Base-by-base conservation (phyloP, 1,284 basidiomycete species). In the Grifola frondosa region DNA sequence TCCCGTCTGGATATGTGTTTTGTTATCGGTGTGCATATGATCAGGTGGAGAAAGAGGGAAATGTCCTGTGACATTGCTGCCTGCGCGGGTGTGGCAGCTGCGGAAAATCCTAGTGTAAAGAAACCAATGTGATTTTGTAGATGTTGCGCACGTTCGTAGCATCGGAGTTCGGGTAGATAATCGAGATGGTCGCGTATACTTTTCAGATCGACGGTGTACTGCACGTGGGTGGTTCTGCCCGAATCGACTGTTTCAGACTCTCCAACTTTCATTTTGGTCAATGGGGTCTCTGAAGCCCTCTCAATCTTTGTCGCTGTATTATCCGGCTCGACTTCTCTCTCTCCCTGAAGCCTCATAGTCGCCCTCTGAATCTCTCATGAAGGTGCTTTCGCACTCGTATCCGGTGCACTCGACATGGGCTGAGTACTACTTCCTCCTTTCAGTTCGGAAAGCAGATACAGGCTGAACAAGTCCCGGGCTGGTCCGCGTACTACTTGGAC, bases 361-460 rank as follows among this genome's bases (percentile, higher is more conserved):
- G 34, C 40, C 30, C 31, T 35, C 34, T 31, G n/a, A 23, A 33
- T n/a, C 8, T 13, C 39, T 45, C 46, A 70, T 69, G 67, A 70
- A 70, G 66, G 68, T 69, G 44, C 24, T 48, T 44, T 29, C 15
- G 36, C 20, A n/a, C 43, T 19, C 40, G 16, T 31, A 20, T 42
- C 38, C 30, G 34, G 32, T 26, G 37, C 44, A 16, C 30, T n/a
- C 40, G 30, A 25, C 39, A 21, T 46, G 41, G 45, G 51, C 51
- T 56, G 37, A 58, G 40, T 30, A 35, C 36, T 25, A 32, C 17
- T 34, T 24, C 25, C 23, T 42, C 30, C 48, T 36, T 53, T 37
- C 46, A 99, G 95, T 99, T 99, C 67, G 97, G 97, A 59, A 99
- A 99, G 74, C 90, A 94, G 57, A 94, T 99, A 56, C 93, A 96